phyloP scores from a whole-genome alignment of 2,329 filamentous ascomycete species.

The Verticillium nubilum region DNA sequence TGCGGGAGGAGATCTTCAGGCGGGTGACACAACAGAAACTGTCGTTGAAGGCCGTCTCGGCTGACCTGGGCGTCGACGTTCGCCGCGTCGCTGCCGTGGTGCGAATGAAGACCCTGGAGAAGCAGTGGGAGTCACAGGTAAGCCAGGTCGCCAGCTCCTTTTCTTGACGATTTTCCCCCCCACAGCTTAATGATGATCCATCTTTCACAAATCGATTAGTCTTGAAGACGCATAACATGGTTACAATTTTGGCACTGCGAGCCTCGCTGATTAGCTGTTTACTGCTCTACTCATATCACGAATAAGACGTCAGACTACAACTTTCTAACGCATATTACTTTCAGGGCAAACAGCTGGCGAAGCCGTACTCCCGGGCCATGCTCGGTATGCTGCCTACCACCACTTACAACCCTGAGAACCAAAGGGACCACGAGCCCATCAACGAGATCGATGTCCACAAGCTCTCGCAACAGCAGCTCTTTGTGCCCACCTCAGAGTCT shows the following conservation, averaged over 20 bases:
- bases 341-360: constrained; percentile 72
- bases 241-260: constrained; percentile 76
- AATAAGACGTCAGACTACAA: constrained; percentile 1
- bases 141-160: constrained; percentile 27
- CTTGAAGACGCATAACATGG: constrained; percentile 93
- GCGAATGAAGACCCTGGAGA: constrained; percentile 80
- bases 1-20: constrained; percentile 69
- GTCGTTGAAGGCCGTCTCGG: constrained; percentile 71
- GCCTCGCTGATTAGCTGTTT: constrained; percentile 58
- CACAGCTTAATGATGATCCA: constrained; percentile 44
- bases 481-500: constrained; percentile 58
- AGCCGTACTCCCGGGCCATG: constrained; percentile 71
- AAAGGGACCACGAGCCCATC: constrained; percentile 51
- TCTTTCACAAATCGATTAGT: constrained; percentile 92
- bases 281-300: background rate
- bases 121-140: constrained; percentile 70
- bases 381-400: constrained; percentile 74
- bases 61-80: constrained; percentile 73
- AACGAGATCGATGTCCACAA: constrained; percentile 61
- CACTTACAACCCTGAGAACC: constrained; percentile 43
- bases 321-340: constrained; percentile 13
- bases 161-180: background rate
- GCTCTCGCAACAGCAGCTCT: constrained; percentile 58
- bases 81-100: constrained; percentile 81
- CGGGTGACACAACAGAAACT: constrained; percentile 61